A percentile compares a stretch with the other conserved stretches of the same genome.
phyloP scores from a whole-genome alignment of 192 early-diverging fungal genomes.

The Podila verticillata region DNA sequence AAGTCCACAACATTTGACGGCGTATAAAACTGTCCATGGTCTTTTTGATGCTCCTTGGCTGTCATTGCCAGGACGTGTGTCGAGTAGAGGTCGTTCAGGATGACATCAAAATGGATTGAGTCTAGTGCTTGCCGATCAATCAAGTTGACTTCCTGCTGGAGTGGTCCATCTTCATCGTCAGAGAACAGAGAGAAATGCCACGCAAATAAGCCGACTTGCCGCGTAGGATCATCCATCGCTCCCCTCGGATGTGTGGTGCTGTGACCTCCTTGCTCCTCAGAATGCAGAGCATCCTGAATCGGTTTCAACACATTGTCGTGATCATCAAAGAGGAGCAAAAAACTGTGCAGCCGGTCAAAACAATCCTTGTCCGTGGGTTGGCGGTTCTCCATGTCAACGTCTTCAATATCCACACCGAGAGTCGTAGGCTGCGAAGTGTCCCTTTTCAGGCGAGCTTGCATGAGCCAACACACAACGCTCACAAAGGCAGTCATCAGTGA shows the following conservation, averaged over 20 bases:
- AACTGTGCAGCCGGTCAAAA: slow-evolving; percentile 7
- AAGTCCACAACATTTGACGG: slow-evolving; percentile 62
- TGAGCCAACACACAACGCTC: slow-evolving; percentile 52
- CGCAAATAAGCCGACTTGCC: slow-evolving; percentile 18
- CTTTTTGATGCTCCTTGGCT: slow-evolving; percentile 68
- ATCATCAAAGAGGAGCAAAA: slow-evolving; percentile 46
- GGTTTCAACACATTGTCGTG: slow-evolving; percentile 49
- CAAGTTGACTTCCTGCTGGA: slow-evolving; percentile 1
- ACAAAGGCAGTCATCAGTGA: slow-evolving; percentile 59
- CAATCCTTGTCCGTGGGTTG: not conserved
- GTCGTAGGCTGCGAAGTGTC: not conserved
- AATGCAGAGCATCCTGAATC: slow-evolving; percentile 33
- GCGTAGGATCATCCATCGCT: not conserved
- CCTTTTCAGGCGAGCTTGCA: slow-evolving; percentile 16
- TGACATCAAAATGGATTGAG: slow-evolving; percentile 43
- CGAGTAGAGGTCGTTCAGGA: slow-evolving; percentile 62
- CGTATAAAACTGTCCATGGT: slow-evolving; percentile 70
- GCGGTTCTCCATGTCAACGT: slow-evolving; percentile 3
- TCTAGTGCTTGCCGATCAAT: not conserved
- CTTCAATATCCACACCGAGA: not conserved
- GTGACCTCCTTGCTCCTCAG: slow-evolving; percentile 5
- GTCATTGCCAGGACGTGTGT: slow-evolving; percentile 56
- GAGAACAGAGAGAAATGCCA: slow-evolving; percentile 35
- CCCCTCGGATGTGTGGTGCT: not conserved
- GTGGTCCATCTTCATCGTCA: slow-evolving; percentile 6